Evolutionary conservation across 371 early-diverging fungal genomes (phyloP).

Genomic region (Batkoa obscura): DNA sequence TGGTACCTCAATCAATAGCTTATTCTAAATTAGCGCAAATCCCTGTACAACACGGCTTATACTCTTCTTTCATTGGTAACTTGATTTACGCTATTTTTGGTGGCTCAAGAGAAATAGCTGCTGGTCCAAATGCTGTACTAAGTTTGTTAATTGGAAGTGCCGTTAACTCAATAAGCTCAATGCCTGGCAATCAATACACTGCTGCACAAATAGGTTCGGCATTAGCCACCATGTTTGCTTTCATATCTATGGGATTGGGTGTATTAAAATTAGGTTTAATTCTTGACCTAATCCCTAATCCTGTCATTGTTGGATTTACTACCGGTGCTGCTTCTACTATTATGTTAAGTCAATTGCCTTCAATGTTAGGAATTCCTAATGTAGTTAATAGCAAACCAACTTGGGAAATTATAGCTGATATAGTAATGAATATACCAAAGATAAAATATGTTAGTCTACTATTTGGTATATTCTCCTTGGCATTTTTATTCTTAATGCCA

Average conservation of each 20-base stretch:
- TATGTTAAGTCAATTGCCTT: constrained; percentile 44
- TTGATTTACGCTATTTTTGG: constrained; percentile 56
- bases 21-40: constrained; percentile 69
- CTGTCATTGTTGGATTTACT: constrained; percentile 56
- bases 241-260: constrained; percentile 46
- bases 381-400: constrained; percentile 27
- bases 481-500: neutral
- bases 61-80: constrained; percentile 57
- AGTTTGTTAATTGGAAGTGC: constrained; percentile 53
- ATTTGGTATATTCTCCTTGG: neutral
- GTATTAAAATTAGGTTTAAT: constrained; percentile 60
- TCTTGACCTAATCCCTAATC: constrained; percentile 68
- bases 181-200: neutral
- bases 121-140: constrained; percentile 83
- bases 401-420: neutral
- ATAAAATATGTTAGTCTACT: neutral
- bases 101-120: constrained; percentile 68
- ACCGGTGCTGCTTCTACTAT: constrained; percentile 59
- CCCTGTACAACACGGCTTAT: constrained; percentile 71
- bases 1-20: constrained; percentile 70
- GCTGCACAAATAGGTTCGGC: neutral
- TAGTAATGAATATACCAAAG: neutral
- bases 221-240: constrained; percentile 16
- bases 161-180: constrained; percentile 19
- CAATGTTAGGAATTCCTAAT: constrained; percentile 44